Evolutionary conservation across 352 stramenopile genomes (phyloP), one percentile per base, ranked within the genome.

Genomic region (Phytophthora macrochlamydospora): DNA sequence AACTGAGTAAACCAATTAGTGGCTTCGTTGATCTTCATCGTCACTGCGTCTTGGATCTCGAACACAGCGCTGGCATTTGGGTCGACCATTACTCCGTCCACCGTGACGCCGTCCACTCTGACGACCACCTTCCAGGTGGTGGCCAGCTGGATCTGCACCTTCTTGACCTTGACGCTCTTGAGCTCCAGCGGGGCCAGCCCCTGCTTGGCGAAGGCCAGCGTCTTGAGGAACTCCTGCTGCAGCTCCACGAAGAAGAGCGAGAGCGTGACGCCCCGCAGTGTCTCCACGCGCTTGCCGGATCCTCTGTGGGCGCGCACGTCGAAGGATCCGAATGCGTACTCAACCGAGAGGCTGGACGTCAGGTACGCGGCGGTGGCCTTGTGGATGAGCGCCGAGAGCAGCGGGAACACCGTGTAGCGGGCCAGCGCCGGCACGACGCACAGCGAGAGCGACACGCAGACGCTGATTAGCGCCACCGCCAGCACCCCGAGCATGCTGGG

Each of bases 401-500:
- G 49, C 51, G 81, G 81, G 55, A 90, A 90, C 48, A 90, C 58
- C 12, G 81, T 90, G 64, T 67, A 61, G 50, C 78, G 78, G 31
- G 81, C 81, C 31, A 90, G 60, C 31, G 72, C 68, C 30, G 81
- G 81, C 67, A 90, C 78, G 24, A 88, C 74, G 56, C 81, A 90
- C 14, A 89, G 75, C 60, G 78, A 90, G 42, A 90, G 69, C 38
- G 81, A 81, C 52, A 90, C 69, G 49, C 82, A 69, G 51, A 90
- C 73, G 48, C 73, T 80, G 37, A 90, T 31, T 31, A 88, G 62
- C 68, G 76, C 70, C 48, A 90, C 58, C 11, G 72, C 56, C 40
- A 90, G 59, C 58, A 88, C 52, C 60, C 78, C 80, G 13, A 76
- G 50, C 67, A 81, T 81, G 51, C 35, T 69, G 63, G 70, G 67